Conservation (phyloP, 2,329 filamentous ascomycete species). For the Trichoderma endophyticum region DNA sequence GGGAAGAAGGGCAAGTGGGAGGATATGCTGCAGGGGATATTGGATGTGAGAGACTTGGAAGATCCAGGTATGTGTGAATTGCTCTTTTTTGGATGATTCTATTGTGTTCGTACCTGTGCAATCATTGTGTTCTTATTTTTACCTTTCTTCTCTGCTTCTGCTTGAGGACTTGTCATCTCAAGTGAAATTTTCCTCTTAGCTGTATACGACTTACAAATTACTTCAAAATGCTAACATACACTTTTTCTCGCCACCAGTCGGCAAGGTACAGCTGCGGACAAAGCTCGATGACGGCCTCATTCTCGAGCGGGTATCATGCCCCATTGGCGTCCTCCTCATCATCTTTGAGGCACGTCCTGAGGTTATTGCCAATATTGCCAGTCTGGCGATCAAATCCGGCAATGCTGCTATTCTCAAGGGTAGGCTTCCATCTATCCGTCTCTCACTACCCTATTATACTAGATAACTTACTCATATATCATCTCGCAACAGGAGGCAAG, state of each 20-base stretch:
- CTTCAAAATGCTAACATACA: background rate
- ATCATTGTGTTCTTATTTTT: background rate
- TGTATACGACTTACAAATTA: background rate
- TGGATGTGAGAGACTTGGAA: slow-evolving; percentile 78
- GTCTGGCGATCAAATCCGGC: slow-evolving; percentile 92
- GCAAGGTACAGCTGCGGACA: slow-evolving; percentile 78
- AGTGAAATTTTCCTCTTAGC: background rate
- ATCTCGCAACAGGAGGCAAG: slow-evolving; percentile 65
- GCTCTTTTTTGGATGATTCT: background rate
- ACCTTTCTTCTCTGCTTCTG: background rate
- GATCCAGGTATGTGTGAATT: slow-evolving; percentile 68
- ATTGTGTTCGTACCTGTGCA: background rate
- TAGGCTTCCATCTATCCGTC: slow-evolving; percentile 24
- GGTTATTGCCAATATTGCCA: slow-evolving; percentile 97
- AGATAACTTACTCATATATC: background rate
- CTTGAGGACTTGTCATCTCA: background rate
- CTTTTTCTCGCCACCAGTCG: slow-evolving; percentile 53
- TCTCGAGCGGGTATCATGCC: slow-evolving; percentile 85
- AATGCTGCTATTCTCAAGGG: slow-evolving; percentile 96
- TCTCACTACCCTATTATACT: background rate
- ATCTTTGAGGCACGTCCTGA: slow-evolving; percentile 98
- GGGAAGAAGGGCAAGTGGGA: slow-evolving; percentile 88
- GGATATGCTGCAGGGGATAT: slow-evolving; percentile 93
- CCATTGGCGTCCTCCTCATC: slow-evolving; percentile 95
- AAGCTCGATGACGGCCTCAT: slow-evolving; percentile 81